phyloP scores from a whole-genome alignment of 352 stramenopile species.

The Globisporangium parvum region DNA sequence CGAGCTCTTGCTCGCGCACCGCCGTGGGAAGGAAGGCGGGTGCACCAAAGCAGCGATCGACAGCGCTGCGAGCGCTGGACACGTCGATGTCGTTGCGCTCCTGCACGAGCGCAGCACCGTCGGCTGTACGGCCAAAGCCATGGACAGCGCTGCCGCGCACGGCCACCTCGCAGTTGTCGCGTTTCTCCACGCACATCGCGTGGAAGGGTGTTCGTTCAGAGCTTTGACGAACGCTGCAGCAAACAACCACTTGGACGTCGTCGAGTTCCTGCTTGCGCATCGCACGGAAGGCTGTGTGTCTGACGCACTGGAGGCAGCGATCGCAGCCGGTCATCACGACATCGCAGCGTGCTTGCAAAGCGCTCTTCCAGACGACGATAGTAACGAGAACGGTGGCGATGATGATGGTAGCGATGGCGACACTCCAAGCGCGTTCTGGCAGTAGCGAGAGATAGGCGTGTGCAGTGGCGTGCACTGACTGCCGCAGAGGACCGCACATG shows the following conservation, averaged over 20 bases:
- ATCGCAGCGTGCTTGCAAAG: not conserved
- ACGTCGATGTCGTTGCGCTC: not conserved
- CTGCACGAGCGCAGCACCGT: not conserved
- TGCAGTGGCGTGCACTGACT: too few species aligned
- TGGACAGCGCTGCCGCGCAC: not conserved
- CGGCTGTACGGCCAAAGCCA: not conserved
- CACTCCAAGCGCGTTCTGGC: not conserved
- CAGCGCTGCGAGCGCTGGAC: not conserved
- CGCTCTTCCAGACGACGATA: not conserved
- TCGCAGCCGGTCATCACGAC: not conserved
- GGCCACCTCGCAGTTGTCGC: not conserved
- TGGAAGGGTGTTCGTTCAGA: not conserved
- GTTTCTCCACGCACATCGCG: slow-evolving; percentile 3
- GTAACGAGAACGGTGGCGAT: not conserved
- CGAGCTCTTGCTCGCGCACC: not conserved
- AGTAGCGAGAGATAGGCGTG: too few species aligned
- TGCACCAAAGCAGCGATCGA: not conserved
- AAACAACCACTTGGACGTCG: not conserved
- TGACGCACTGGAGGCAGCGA: not conserved
- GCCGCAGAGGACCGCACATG: slow-evolving; percentile 44
- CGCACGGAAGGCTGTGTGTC: not conserved
- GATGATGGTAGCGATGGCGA: not conserved
- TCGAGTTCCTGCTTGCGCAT: not conserved
- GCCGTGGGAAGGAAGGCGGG: not conserved
- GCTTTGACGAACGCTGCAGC: not conserved